Conservation (phyloP, 2,329 filamentous ascomycete genomes). For the Cadophora sp. region DNA sequence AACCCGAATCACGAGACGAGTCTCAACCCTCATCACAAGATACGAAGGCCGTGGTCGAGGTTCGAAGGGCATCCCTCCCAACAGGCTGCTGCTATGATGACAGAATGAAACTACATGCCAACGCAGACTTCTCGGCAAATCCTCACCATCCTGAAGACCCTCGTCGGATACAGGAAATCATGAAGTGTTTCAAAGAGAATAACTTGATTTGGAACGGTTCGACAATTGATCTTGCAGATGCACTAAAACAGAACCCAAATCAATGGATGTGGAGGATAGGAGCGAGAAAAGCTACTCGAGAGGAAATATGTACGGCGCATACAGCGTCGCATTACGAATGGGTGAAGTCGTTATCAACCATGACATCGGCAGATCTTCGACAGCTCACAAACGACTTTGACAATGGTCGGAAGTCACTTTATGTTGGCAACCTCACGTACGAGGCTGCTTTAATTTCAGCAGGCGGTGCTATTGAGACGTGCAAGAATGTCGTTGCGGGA, state of each 20-base stretch:
- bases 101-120: constrained; percentile 94
- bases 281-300: constrained; percentile 76
- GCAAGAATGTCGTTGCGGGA: constrained; percentile 84
- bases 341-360: constrained; percentile 65
- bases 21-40: constrained; percentile 25
- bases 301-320: constrained; percentile 85
- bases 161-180: constrained; percentile 89
- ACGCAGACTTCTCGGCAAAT: constrained; percentile 74
- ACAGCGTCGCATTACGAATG: constrained; percentile 78
- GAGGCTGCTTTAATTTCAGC: constrained; percentile 83
- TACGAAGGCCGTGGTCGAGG: constrained; percentile 8
- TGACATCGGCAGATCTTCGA: constrained; percentile 70
- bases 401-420: constrained; percentile 75
- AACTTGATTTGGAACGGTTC: constrained; percentile 75
- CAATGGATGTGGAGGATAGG: constrained; percentile 78
- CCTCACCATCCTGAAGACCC: constrained; percentile 96
- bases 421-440: constrained; percentile 83
- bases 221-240: constrained; percentile 58
- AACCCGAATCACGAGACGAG: constrained; percentile 27
- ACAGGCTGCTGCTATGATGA: constrained; percentile 90
- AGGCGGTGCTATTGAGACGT: constrained; percentile 94
- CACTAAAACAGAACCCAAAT: constrained; percentile 60
- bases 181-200: constrained; percentile 82
- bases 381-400: constrained; percentile 67
- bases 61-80: constrained; percentile 51